A percentile compares a stretch with the other conserved stretches of the same genome.
phyloP scores from a whole-genome alignment of 73 alveolate species.

The Symbiodinium natans region DNA sequence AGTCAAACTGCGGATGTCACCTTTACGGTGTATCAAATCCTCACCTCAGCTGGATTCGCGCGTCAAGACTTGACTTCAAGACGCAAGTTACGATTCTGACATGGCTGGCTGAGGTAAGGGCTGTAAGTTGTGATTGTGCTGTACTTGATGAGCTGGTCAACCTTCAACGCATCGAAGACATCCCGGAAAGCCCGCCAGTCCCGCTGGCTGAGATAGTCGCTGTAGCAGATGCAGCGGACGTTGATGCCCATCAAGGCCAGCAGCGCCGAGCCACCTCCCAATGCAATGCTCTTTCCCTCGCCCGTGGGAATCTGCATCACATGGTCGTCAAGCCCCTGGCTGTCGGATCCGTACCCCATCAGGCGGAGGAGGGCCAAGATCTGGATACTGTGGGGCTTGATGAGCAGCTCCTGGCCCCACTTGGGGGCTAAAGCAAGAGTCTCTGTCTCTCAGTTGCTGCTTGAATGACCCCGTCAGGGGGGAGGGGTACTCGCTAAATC shows the following conservation, averaged over 20 bases:
- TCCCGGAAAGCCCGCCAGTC: constrained; percentile 79
- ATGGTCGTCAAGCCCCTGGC: constrained; percentile 38
- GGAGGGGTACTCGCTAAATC: no score
- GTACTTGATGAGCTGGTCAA: constrained; percentile 54
- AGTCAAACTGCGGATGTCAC: constrained; percentile 8
- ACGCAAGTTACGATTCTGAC: no score
- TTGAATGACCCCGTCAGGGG: no score
- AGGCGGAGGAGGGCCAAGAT: constrained; percentile 25
- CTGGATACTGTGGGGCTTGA: constrained; percentile 55
- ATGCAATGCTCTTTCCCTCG: constrained; percentile 95
- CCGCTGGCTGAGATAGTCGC: constrained; percentile 89
- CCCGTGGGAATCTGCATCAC: constrained; percentile 95
- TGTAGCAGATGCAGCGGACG: constrained; percentile 93
- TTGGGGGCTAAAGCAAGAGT: no score
- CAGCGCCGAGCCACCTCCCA: constrained; percentile 93
- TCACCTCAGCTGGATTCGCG: constrained; percentile 2
- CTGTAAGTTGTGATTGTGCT: constrained; percentile 83
- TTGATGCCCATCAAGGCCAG: constrained; percentile 94
- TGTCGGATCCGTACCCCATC: constrained; percentile 10
- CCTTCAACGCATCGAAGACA: constrained; percentile 34
- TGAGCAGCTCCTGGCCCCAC: constrained; percentile 35
- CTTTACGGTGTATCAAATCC: background rate
- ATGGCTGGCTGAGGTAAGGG: background rate
- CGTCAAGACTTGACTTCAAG: no score
- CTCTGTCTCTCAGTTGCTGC: no score